A percentile compares a stretch with the other conserved stretches of the same genome.
Conservation (phyloP, 495 filamentous ascomycete species). For the Cenococcum geophilum region DNA sequence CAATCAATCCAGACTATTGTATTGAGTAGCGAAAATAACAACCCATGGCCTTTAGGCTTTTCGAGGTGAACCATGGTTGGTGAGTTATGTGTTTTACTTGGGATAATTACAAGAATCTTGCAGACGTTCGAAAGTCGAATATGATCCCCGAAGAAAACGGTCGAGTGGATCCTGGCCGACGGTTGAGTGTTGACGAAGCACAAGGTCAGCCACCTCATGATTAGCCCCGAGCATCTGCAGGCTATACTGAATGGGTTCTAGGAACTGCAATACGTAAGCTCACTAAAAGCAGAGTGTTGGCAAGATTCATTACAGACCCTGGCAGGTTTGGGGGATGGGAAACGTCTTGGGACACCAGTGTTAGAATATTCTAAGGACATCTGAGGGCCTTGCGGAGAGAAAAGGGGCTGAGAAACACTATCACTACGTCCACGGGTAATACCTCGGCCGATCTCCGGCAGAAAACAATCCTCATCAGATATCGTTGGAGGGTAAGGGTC, state of each 20-base stretch:
- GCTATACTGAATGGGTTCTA: neutral
- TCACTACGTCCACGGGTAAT: neutral
- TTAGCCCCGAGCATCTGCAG: neutral
- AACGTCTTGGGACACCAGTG: neutral
- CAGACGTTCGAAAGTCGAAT: neutral
- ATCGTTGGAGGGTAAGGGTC: neutral
- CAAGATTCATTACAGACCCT: neutral
- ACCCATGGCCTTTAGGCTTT: too few species aligned
- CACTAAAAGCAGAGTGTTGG: neutral
- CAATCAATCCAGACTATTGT: too few species aligned
- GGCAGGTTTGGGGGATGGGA: neutral
- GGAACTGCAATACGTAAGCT: neutral
- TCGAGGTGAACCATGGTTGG: too few species aligned
- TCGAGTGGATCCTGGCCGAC: neutral
- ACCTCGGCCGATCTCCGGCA: neutral
- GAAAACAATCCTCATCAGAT: neutral
- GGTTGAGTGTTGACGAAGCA: neutral
- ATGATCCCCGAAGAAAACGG: neutral
- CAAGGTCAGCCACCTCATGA: neutral
- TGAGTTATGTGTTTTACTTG: too few species aligned
- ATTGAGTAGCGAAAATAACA: too few species aligned
- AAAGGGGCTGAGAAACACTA: neutral
- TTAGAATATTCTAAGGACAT: neutral
- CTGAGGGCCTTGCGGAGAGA: neutral
- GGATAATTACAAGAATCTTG: too few species aligned